Conservation (phyloP, 768 basidiomycete species). For the Arthromyces matolae region DNA sequence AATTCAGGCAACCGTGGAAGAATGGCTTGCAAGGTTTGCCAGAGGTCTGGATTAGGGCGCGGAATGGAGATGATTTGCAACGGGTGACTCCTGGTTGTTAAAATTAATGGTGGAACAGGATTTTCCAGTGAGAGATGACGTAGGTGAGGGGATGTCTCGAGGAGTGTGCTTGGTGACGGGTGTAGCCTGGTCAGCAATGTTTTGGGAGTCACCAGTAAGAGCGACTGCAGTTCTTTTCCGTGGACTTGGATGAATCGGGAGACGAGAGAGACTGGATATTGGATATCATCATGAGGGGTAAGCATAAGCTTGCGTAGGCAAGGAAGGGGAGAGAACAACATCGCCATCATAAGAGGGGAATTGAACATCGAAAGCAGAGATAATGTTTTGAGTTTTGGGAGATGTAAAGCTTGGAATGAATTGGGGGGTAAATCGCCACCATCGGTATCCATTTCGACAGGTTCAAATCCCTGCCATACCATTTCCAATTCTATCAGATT, state of each 20-base stretch:
- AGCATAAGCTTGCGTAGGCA: conserved; percentile 59
- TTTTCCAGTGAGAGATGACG: conserved; percentile 70
- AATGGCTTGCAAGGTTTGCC: conserved; percentile 49
- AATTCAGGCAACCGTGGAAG: conserved; percentile 57
- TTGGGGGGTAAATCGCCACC: conserved; percentile 26
- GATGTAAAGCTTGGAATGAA: conserved; percentile 42
- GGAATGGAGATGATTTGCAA: conserved; percentile 73
- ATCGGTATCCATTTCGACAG: conserved; percentile 41
- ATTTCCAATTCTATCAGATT: conserved; percentile 64
- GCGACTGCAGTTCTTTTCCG: conserved; percentile 52
- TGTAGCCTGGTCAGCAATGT: conserved; percentile 61
- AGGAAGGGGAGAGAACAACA: conserved; percentile 61
- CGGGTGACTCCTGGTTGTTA: conserved; percentile 33
- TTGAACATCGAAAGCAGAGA: conserved; percentile 63
- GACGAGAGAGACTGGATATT: conserved; percentile 53
- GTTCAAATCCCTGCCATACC: conserved; percentile 56
- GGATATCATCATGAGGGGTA: conserved; percentile 71
- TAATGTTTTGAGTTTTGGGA: conserved; percentile 57
- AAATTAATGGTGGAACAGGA: conserved; percentile 53
- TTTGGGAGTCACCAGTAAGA: conserved; percentile 67
- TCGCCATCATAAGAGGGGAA: conserved; percentile 57
- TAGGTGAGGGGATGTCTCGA: conserved; percentile 50
- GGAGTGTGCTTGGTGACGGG: conserved; percentile 47
- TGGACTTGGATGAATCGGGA: conserved; percentile 59
- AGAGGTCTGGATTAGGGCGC: conserved; percentile 61